Percentiles rank a stretch among this genome's conserved stretches.
phyloP scores from a whole-genome alignment of 768 basidiomycete species.

The Clavaria fumosa region DNA sequence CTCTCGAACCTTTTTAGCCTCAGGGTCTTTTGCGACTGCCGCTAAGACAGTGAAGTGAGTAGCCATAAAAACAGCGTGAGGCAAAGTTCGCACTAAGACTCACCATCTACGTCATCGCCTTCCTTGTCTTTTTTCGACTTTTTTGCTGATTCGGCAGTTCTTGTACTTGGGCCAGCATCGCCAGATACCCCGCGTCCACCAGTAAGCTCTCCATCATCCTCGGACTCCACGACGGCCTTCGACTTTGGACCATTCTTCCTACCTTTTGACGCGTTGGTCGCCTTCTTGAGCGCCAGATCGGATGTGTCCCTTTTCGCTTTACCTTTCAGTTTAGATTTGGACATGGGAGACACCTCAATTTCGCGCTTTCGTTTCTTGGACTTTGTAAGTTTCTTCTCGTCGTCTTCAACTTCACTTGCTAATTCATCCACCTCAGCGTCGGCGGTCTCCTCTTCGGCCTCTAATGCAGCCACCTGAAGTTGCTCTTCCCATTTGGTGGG shows the following conservation, averaged over 20 bases:
- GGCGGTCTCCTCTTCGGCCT: slow-evolving; percentile 30
- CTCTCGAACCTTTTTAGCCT: slow-evolving; percentile 55
- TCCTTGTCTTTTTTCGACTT: slow-evolving; percentile 47
- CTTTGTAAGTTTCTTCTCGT: slow-evolving; percentile 24
- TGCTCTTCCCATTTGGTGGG: slow-evolving; percentile 41
- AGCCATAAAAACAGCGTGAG: slow-evolving; percentile 5
- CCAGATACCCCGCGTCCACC: slow-evolving; percentile 31
- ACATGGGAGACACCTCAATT: slow-evolving; percentile 8
- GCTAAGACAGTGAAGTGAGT: slow-evolving; percentile 12
- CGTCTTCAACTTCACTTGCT: slow-evolving; percentile 34
- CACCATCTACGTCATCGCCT: slow-evolving; percentile 45
- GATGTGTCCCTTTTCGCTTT: slow-evolving; percentile 21
- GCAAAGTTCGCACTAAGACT: slow-evolving; percentile 19
- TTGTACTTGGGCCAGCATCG: slow-evolving; percentile 39
- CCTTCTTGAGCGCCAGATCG: slow-evolving; percentile 19
- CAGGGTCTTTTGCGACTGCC: slow-evolving; percentile 53
- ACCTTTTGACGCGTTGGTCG: slow-evolving; percentile 15
- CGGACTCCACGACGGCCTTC: slow-evolving; percentile 44
- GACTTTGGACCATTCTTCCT: slow-evolving; percentile 48
- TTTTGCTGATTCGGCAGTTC: slow-evolving; percentile 46
- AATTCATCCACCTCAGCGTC: slow-evolving; percentile 57
- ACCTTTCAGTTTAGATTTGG: slow-evolving; percentile 31
- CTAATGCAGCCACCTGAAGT: slow-evolving; percentile 17
- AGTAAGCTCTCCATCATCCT: slow-evolving; percentile 41
- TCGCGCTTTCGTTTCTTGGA: slow-evolving; percentile 26